Conservation (phyloP, 192 early-diverging fungal species). For the Entomortierella lignicola region DNA sequence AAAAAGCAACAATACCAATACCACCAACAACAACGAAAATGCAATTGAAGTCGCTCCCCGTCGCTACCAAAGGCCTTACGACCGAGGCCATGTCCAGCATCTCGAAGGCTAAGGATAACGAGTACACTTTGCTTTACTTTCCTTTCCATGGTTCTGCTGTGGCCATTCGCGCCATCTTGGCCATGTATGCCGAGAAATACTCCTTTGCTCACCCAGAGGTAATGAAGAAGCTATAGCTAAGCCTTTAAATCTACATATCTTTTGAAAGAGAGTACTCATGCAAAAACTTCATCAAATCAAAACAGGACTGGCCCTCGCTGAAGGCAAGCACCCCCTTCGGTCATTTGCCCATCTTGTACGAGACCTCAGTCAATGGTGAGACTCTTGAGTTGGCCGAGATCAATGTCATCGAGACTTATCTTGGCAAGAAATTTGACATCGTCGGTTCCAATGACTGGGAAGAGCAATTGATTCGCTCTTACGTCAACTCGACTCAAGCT, state of each 20-base stretch:
- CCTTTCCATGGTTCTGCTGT: slow-evolving; percentile 10
- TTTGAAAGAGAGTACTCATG: too few relatives aligned
- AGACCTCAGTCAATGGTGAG: slow-evolving; percentile 5
- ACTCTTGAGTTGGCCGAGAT: slow-evolving; percentile 54
- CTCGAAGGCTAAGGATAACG: slow-evolving; percentile 9
- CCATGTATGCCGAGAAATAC: slow-evolving; percentile 25
- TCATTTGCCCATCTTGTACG: slow-evolving; percentile 59
- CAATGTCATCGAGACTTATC: slow-evolving; percentile 53
- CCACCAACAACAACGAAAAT: neutral
- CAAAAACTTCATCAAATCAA: neutral
- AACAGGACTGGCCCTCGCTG: slow-evolving; percentile 48
- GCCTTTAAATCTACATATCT: neutral
- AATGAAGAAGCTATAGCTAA: neutral
- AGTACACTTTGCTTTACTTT: slow-evolving; percentile 27
- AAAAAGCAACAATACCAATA: neutral
- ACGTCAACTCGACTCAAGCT: slow-evolving; percentile 35
- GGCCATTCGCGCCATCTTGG: slow-evolving; percentile 18
- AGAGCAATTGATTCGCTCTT: slow-evolving; percentile 28
- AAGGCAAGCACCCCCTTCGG: slow-evolving; percentile 56
- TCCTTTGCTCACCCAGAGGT: slow-evolving; percentile 14
- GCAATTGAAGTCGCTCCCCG: too few relatives aligned
- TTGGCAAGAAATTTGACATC: slow-evolving; percentile 48
- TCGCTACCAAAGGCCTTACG: slow-evolving; percentile 25
- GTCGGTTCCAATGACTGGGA: slow-evolving; percentile 36
- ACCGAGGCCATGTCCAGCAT: slow-evolving; percentile 13